phyloP scores from a whole-genome alignment of 352 stramenopile genomes.

The Blastocystis sp. region DNA sequence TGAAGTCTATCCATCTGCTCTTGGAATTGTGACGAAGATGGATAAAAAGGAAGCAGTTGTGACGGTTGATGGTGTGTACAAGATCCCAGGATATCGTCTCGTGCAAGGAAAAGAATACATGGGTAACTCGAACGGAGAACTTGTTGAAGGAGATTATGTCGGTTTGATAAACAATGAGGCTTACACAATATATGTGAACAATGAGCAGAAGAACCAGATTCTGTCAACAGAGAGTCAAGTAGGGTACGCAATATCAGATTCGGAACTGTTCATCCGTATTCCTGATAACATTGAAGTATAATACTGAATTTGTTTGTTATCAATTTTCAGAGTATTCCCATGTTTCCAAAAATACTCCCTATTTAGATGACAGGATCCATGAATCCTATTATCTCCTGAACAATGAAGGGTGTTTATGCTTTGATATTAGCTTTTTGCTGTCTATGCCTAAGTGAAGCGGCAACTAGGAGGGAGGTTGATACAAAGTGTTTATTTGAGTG shows the following conservation, averaged over 20 bases:
- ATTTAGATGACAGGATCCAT: too few species aligned
- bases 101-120: conserved; percentile 36
- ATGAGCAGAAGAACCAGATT: conserved; percentile 26
- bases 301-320: conserved; percentile 40
- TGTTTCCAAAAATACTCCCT: neutral
- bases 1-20: conserved; percentile 16
- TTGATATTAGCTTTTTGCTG: neutral
- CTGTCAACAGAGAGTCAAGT: conserved; percentile 8
- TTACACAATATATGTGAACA: conserved; percentile 7
- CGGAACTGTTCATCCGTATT: conserved; percentile 30
- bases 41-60: neutral
- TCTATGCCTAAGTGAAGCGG: neutral
- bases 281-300: conserved; percentile 59
- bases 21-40: conserved; percentile 31
- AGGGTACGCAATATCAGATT: conserved; percentile 44
- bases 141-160: conserved; percentile 49
- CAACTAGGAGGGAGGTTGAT: neutral
- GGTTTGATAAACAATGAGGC: conserved; percentile 32
- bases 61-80: neutral
- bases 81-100: neutral
- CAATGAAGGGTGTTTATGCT: neutral
- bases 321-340: conserved; percentile 34
- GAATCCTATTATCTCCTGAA: neutral
- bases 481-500: neutral
- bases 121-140: conserved; percentile 45